Percentiles rank a stretch among this genome's conserved stretches.
Conservation (phyloP, 371 early-diverging fungal species). For the Mortierella sp. region DNA sequence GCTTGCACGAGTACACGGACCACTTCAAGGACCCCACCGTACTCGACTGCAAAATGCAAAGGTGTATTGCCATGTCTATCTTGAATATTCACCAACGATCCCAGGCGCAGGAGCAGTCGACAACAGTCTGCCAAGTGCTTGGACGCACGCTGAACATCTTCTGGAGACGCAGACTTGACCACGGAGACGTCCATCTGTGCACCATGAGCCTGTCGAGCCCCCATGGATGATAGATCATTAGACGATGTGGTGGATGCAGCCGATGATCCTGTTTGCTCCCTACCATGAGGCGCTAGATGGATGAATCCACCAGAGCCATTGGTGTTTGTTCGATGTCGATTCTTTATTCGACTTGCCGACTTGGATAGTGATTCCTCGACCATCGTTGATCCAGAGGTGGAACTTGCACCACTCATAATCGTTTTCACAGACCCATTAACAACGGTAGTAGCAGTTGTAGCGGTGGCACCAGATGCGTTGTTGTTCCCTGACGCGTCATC, state of each 20-base stretch:
- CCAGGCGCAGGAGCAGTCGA: slow-evolving; percentile 63
- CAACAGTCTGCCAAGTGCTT: slow-evolving; percentile 62
- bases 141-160: slow-evolving; percentile 38
- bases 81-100: slow-evolving; percentile 68
- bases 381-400: too few relatives aligned
- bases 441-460: too few relatives aligned
- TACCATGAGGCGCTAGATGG: slow-evolving; percentile 36
- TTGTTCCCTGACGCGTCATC: slow-evolving; percentile 4
- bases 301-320: slow-evolving; percentile 34
- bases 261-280: slow-evolving; percentile 27
- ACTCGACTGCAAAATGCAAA: slow-evolving; percentile 75
- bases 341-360: slow-evolving; percentile 18
- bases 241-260: slow-evolving; percentile 48
- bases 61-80: slow-evolving; percentile 75
- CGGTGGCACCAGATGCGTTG: too few relatives aligned
- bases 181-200: slow-evolving; percentile 22
- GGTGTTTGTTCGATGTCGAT: slow-evolving; percentile 35
- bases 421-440: too few relatives aligned
- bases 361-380: too few relatives aligned
- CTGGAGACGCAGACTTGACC: slow-evolving; percentile 32
- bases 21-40: slow-evolving; percentile 66
- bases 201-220: slow-evolving; percentile 23
- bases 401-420: too few relatives aligned
- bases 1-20: slow-evolving; percentile 56
- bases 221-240: slow-evolving; percentile 40